Base-by-base conservation (phyloP, 768 basidiomycete species). In the Russula olivacea region DNA sequence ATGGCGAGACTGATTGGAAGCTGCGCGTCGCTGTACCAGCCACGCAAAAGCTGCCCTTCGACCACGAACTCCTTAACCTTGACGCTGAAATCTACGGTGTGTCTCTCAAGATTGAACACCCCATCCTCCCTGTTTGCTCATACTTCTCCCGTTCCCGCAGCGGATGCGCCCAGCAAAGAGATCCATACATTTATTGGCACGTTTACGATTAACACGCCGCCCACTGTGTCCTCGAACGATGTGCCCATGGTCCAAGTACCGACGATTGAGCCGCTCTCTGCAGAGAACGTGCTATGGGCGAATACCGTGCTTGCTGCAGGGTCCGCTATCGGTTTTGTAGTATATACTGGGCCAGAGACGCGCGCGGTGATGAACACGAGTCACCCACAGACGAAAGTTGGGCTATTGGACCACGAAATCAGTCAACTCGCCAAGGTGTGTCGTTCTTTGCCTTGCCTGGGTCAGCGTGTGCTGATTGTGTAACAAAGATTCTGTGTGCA, bases 1-100 rank as follows among this genome's bases (percentile, higher is more conserved):
- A 99, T 67, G 97, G 97, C 48, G 97, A 99, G 75, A 99, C 97
- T 4, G 97, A 99, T 70, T 98, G 97, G 97, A 99, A 99, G 73
- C 78, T 98, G 54, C 84, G 91, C 4, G 90, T 97, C 1, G 94
- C 96, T 2, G 87, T 96, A 1, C 83, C 88, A 2, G 81, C 87
- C 28, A 89, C 87, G 49, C 94, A 97, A 77, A 87, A 86, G 68
- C 72, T 94, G 56, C 70, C 81, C 28, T 83, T 82, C 23, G 84
- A 87, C 53, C 72, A 71, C 30, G 79, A 79, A 10, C 69, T 89
- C 1, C 73, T 87, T 59, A 70, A 74, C 17, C 74, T 95, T 28
- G 88, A 93, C 65, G 97, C 93, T 0, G 92, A 94, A 68, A 83
- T 98, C 10, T 98, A 97, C 69, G 91, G 91, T 90, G 64, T 60